Conservation (phyloP, 106 monocot genomes). For the Acorus gramineus region DNA sequence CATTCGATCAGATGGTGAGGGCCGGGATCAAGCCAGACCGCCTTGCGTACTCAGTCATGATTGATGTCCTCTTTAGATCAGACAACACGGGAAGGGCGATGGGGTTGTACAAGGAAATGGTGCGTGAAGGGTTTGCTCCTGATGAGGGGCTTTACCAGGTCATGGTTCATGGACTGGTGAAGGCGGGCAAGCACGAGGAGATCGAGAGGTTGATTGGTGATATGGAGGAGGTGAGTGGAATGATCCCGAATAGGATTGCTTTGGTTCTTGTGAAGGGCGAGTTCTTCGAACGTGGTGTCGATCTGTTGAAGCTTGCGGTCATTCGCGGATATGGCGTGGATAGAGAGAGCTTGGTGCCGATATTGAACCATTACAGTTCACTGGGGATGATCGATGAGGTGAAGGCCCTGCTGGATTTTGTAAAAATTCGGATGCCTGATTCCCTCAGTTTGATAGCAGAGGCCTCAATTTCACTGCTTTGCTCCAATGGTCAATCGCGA, state of each 20-base stretch:
- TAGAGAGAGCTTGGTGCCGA: constrained; percentile 32
- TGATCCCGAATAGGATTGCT: constrained; percentile 39
- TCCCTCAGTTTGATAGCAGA: constrained; percentile 35
- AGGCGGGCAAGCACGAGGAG: constrained; percentile 24
- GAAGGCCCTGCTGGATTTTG: constrained; percentile 43
- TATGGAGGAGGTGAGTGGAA: constrained; percentile 44
- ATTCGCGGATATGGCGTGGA: constrained; percentile 43
- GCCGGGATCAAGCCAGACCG: constrained; percentile 70
- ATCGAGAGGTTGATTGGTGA: constrained; percentile 60
- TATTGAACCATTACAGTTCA: constrained; percentile 44
- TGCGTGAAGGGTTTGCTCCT: constrained; percentile 48
- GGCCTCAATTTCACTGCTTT: constrained; percentile 49
- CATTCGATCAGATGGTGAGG: constrained; percentile 66
- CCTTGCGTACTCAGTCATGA: constrained; percentile 70
- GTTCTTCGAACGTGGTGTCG: constrained; percentile 46
- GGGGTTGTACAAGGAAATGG: constrained; percentile 56
- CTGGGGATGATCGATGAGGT: constrained; percentile 39
- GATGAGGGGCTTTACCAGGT: constrained; percentile 55
- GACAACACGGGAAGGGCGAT: constrained; percentile 53
- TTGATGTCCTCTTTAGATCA: constrained; percentile 55
- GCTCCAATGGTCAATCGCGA: constrained; percentile 34
- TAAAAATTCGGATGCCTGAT: constrained; percentile 34
- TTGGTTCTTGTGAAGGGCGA: constrained; percentile 55
- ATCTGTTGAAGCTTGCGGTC: constrained; percentile 61
- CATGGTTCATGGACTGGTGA: constrained; percentile 37